Percentiles rank a stretch among this genome's conserved stretches.
These are phyloP conservation scores for Agaricus sinodeliciosus DNA, from an alignment of 768 basidiomycete species.

Conservation along the genomic window DNA sequence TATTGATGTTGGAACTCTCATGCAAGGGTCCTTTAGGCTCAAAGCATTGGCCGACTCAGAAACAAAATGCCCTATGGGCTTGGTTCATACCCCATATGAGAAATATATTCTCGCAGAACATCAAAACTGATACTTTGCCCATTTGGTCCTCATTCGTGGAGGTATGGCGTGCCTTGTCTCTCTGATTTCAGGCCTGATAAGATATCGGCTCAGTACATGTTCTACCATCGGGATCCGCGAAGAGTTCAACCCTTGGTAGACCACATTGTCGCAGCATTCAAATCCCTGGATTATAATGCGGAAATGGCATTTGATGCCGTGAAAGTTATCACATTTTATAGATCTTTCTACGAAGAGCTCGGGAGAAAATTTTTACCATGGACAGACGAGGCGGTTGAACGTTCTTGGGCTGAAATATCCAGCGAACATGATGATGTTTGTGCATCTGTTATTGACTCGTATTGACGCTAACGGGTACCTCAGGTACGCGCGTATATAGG, in stretches of 20 bases:
- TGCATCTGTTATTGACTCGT: slow-evolving; percentile 7
- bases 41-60: slow-evolving; percentile 80
- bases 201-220: slow-evolving; percentile 49
- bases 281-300: slow-evolving; percentile 66
- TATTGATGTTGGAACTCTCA: neutral
- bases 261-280: slow-evolving; percentile 58
- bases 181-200: slow-evolving; percentile 1
- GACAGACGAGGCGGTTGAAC: slow-evolving; percentile 58
- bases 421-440: slow-evolving; percentile 77
- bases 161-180: slow-evolving; percentile 27
- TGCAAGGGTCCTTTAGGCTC: slow-evolving; percentile 42
- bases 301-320: slow-evolving; percentile 80
- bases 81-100: slow-evolving; percentile 73
- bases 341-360: slow-evolving; percentile 66
- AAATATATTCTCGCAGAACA: slow-evolving; percentile 58
- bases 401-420: slow-evolving; percentile 64
- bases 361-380: slow-evolving; percentile 80
- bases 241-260: slow-evolving; percentile 76
- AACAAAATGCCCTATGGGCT: slow-evolving; percentile 64
- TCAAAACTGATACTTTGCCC: slow-evolving; percentile 75
- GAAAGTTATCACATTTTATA: slow-evolving; percentile 61
- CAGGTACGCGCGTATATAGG: slow-evolving; percentile 74
- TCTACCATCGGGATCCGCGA: slow-evolving; percentile 77
- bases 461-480: slow-evolving; percentile 3
- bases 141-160: slow-evolving; percentile 79